phyloP scores from a whole-genome alignment of 805 yeast species.

The Candida maris region DNA sequence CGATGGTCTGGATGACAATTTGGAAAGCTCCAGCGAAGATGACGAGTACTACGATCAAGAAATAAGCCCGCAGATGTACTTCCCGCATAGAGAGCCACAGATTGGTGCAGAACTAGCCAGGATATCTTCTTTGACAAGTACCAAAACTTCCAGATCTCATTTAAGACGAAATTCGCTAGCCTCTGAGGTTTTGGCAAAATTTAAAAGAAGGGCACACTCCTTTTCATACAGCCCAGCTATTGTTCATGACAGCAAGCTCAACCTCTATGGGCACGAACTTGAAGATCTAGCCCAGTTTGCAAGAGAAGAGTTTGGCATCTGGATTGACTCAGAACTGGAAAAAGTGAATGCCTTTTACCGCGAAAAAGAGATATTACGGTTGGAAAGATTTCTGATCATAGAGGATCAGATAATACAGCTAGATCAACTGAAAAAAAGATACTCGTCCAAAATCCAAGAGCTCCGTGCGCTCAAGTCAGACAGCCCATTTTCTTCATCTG shows the following conservation, averaged over 20 bases:
- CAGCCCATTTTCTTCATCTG: constrained; percentile 2
- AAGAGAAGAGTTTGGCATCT: constrained; percentile 46
- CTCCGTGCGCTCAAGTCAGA: constrained; percentile 4
- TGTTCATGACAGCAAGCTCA: neutral
- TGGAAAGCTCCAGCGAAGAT: constrained; percentile 3
- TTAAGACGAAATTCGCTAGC: constrained; percentile 21
- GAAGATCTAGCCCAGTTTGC: constrained; percentile 33
- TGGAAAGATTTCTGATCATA: constrained; percentile 55
- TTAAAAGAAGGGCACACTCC: constrained; percentile 12
- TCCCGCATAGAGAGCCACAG: neutral
- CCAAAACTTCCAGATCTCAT: constrained; percentile 6
- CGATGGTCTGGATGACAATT: neutral
- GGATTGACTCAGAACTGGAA: constrained; percentile 60
- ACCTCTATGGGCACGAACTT: constrained; percentile 17
- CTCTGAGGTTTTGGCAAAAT: constrained; percentile 7
- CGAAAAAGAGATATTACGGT: constrained; percentile 55
- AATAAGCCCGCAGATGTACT: constrained; percentile 1
- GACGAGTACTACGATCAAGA: constrained; percentile 1
- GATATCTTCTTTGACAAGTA: constrained; percentile 3
- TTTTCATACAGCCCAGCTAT: constrained; percentile 6
- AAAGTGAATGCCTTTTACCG: constrained; percentile 60
- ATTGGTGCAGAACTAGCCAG: constrained; percentile 3
- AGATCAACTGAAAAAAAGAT: constrained; percentile 43
- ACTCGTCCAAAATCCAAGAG: constrained; percentile 15
- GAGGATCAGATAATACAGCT: constrained; percentile 66